phyloP scores from a whole-genome alignment of 805 yeast genomes.

The Pichia californica region DNA sequence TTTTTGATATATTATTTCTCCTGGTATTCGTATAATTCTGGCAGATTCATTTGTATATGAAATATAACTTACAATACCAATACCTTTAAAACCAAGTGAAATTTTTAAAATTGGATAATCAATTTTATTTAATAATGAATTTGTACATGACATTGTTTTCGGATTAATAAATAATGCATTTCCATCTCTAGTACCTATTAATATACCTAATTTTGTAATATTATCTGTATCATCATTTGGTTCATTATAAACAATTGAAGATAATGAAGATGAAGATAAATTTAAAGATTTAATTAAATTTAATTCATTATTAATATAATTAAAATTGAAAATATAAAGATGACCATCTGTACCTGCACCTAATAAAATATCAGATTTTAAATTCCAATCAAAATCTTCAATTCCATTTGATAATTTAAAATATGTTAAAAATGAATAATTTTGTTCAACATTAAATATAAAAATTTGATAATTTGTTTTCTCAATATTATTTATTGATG shows the following conservation, averaged over 20 bases:
- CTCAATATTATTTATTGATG: too few relatives aligned
- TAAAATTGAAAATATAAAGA: constrained; percentile 6
- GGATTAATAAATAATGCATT: constrained; percentile 10
- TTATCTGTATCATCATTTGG: not conserved
- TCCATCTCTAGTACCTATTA: constrained; percentile 15
- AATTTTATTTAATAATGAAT: constrained; percentile 5
- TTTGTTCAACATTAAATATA: constrained; percentile 1
- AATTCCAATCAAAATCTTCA: constrained; percentile 9
- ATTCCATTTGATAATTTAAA: not conserved
- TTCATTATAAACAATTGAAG: constrained; percentile 5
- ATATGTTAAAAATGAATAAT: not conserved
- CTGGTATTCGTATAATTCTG: not conserved
- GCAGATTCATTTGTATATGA: constrained; percentile 2
- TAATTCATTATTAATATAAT: not conserved
- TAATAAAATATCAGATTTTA: not conserved
- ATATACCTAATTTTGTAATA: not conserved
- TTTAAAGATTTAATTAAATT: not conserved
- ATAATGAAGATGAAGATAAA: constrained; percentile 12
- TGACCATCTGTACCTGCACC: constrained; percentile 10
- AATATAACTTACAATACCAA: not conserved
- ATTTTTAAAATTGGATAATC: constrained; percentile 10
- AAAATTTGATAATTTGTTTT: constrained; percentile 1
- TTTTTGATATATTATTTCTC: too few relatives aligned
- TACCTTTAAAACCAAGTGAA: constrained; percentile 2
- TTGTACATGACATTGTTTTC: constrained; percentile 6